Evolutionary conservation across 805 yeast species (phyloP), one percentile per base, ranked within the genome.

Genomic region (Starmerella kuoi): DNA sequence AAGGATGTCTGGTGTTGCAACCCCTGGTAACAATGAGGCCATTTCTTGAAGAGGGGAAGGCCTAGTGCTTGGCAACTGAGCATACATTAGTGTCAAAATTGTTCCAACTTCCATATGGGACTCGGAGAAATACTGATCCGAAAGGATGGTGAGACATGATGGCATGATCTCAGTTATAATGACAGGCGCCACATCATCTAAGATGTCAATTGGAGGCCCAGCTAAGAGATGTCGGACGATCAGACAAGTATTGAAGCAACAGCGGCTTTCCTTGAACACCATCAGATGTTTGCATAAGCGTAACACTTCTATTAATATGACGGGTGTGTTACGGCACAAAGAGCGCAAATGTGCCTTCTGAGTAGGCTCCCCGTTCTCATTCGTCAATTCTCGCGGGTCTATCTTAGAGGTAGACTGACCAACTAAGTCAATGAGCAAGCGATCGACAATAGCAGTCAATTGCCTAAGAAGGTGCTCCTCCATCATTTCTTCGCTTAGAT

Each of bases 401-500:
- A 66, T 24, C 70, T 64, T 46, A n/a, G 48, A 40, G 2, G 82
- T 72, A 40, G 74, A 70, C 59, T 87, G 95, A 2, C 94, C 93
- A 25, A 82, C 81, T 37, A 86, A 67, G 57, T 88, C 97, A 61
- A 87, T 83, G 49, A 91, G 62, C 55, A 87, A 69, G 45, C 96
- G 68, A 41, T 80, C 95, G 9, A 84, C 84, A 3, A 93, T 87
- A 2, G 94, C 94, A 0, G 97, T 87, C 31, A 91, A 70, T 59
- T 91, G 97, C 52, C 98, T 69, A 46, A 88, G 65, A 67, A 88
- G 72, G 60, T 88, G 95, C 58, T 91, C 98, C 52, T 88, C 96
- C 82, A 91, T 79, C 93, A 91, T 91, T 57, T 91, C 98, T 52
- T 87, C 95, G n/a, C 91, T 79, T 55, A 88, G 68, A 20, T 85